Conservation (phyloP, 2,329 filamentous ascomycete genomes). For the Epichloe baconii region DNA sequence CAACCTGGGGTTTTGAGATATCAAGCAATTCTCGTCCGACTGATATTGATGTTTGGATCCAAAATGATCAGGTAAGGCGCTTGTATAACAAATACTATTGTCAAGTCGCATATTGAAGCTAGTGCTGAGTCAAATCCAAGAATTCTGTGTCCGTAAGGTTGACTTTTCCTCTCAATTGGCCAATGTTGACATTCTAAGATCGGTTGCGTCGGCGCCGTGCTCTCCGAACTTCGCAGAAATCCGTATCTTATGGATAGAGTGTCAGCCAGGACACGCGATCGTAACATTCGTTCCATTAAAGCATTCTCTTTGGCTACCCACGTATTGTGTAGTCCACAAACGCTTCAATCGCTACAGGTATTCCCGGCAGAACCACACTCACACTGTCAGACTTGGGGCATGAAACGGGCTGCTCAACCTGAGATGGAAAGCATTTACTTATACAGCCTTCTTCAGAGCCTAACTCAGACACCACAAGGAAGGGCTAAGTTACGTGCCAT, state of each 20-base stretch:
- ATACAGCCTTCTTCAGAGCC: slow-evolving; percentile 66
- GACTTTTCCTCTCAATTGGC: background rate
- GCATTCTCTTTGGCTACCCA: slow-evolving; percentile 57
- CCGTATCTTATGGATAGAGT: slow-evolving; percentile 27
- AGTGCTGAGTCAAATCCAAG: slow-evolving; percentile 49
- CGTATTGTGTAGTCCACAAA: slow-evolving; percentile 74
- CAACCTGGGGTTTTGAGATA: background rate
- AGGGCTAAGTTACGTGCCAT: slow-evolving; percentile 59
- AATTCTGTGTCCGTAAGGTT: slow-evolving; percentile 50
- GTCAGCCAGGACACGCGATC: background rate
- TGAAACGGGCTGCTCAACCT: slow-evolving; percentile 29
- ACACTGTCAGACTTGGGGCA: slow-evolving; percentile 62
- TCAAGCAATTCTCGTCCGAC: background rate
- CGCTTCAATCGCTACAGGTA: slow-evolving; percentile 72
- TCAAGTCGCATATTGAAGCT: background rate
- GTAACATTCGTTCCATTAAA: background rate
- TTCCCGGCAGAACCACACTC: slow-evolving; percentile 73
- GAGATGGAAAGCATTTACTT: slow-evolving; percentile 73
- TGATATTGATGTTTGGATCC: background rate
- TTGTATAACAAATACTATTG: background rate
- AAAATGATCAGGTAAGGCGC: background rate
- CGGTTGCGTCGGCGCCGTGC: slow-evolving; percentile 74
- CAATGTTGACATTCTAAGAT: slow-evolving; percentile 31
- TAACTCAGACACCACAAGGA: slow-evolving; percentile 70
- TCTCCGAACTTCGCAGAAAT: slow-evolving; percentile 61